These are phyloP conservation scores for Chalciporus piperatus DNA, from an alignment of 768 basidiomycete genomes.

Conservation along the genomic window DNA sequence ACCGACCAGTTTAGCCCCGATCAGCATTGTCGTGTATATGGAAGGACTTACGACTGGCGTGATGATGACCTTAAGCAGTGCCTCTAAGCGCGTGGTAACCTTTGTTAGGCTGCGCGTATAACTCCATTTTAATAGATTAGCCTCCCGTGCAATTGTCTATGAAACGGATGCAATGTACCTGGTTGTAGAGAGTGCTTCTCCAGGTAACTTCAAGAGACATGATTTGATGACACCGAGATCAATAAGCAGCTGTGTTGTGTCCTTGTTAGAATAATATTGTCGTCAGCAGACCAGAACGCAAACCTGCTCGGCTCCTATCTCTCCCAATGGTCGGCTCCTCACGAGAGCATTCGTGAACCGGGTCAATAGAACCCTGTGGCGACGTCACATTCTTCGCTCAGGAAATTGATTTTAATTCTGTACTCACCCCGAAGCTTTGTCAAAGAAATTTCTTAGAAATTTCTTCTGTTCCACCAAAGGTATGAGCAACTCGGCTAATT, in stretches of 20 bases:
- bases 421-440: constrained; percentile 85
- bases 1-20: not conserved
- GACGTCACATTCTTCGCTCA: not conserved
- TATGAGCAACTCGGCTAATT: constrained; percentile 73
- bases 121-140: constrained; percentile 39
- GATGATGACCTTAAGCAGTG: constrained; percentile 91
- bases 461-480: constrained; percentile 92
- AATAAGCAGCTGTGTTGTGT: constrained; percentile 63
- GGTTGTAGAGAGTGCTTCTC: constrained; percentile 55
- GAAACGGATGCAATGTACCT: constrained; percentile 40
- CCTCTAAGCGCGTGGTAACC: constrained; percentile 79
- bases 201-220: constrained; percentile 80
- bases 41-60: constrained; percentile 73
- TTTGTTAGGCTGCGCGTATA: constrained; percentile 83
- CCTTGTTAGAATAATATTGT: constrained; percentile 6
- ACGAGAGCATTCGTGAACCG: constrained; percentile 91
- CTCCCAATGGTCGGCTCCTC: constrained; percentile 84
- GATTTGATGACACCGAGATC: constrained; percentile 87
- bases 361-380: constrained; percentile 69
- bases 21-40: not conserved
- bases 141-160: not conserved
- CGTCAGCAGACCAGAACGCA: constrained; percentile 1
- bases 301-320: constrained; percentile 95
- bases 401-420: not conserved
- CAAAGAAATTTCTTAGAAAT: constrained; percentile 88